Percentiles rank a stretch among this genome's conserved stretches.
Conservation (phyloP, 805 yeast species). For the Kodamaea nitidulidarum region DNA sequence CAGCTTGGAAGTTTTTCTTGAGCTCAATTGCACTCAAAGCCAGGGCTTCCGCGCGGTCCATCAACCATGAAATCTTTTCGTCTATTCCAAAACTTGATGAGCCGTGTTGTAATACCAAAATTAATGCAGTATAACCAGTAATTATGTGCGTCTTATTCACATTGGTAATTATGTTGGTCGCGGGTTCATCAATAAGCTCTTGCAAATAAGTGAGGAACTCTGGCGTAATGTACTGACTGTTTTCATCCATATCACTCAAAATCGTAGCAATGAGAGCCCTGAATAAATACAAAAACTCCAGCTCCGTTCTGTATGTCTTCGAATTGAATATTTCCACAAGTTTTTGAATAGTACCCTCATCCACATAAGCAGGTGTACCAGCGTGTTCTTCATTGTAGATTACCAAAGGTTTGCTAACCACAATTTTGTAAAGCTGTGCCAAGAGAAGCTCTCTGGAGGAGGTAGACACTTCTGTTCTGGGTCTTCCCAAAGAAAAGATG, state of each 20-base stretch:
- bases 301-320: constrained; percentile 32
- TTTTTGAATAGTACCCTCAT: constrained; percentile 31
- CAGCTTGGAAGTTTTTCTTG: constrained; percentile 32
- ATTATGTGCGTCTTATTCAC: constrained; percentile 37
- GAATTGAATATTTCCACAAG: constrained; percentile 32
- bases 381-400: constrained; percentile 32
- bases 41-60: constrained; percentile 43
- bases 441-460: constrained; percentile 46
- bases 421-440: constrained; percentile 48
- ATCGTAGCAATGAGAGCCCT: constrained; percentile 40
- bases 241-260: constrained; percentile 50
- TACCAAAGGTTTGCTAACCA: constrained; percentile 39
- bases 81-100: constrained; percentile 50
- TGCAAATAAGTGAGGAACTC: constrained; percentile 27
- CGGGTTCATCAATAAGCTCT: constrained; percentile 31
- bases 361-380: constrained; percentile 35
- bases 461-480: constrained; percentile 45
- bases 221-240: constrained; percentile 33
- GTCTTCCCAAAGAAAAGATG: constrained; percentile 36
- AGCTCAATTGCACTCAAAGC: constrained; percentile 27
- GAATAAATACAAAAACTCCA: constrained; percentile 40
- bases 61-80: constrained; percentile 38
- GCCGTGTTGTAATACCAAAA: constrained; percentile 44
- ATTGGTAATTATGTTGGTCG: constrained; percentile 30
- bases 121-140: constrained; percentile 35